Percentiles rank a stretch among this genome's conserved stretches.
Evolutionary conservation across 192 early-diverging fungal species (phyloP).

Genomic region (Podila verticillata): DNA sequence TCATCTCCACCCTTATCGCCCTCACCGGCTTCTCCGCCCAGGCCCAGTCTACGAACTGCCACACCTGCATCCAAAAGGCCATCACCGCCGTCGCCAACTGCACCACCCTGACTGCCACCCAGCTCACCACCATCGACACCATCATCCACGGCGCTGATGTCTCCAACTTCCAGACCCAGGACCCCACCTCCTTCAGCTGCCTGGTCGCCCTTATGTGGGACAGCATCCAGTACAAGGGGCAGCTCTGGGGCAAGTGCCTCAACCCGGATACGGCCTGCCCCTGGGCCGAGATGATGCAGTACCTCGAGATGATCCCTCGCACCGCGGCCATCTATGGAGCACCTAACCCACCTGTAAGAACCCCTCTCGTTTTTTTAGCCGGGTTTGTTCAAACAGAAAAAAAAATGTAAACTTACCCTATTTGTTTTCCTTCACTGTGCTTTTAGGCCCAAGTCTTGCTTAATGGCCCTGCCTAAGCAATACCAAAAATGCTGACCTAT

Average conservation of each 20-base stretch:
- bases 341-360: conserved; percentile 27
- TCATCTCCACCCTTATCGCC: conserved; percentile 10
- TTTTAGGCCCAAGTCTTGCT: conserved; percentile 30
- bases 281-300: conserved; percentile 50
- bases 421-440: background rate
- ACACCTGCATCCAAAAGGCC: conserved; percentile 21
- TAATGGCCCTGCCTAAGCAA: conserved; percentile 26
- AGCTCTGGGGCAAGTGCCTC: conserved; percentile 32
- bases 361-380: background rate
- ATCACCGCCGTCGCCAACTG: conserved; percentile 17
- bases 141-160: conserved; percentile 13
- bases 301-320: conserved; percentile 40
- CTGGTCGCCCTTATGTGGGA: conserved; percentile 40
- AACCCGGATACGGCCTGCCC: conserved; percentile 11
- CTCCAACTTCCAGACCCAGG: conserved; percentile 1
- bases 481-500: background rate
- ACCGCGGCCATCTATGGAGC: conserved; percentile 28
- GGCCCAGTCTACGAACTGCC: conserved; percentile 24
- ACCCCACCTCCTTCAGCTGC: conserved; percentile 15
- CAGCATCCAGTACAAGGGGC: conserved; percentile 32
- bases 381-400: conserved; percentile 11
- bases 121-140: conserved; percentile 14
- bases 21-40: conserved; percentile 1
- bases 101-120: conserved; percentile 1
- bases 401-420: conserved; percentile 4